phyloP scores from a whole-genome alignment of 164 flowering plant genomes.

The Aristolochia fimbriata region DNA sequence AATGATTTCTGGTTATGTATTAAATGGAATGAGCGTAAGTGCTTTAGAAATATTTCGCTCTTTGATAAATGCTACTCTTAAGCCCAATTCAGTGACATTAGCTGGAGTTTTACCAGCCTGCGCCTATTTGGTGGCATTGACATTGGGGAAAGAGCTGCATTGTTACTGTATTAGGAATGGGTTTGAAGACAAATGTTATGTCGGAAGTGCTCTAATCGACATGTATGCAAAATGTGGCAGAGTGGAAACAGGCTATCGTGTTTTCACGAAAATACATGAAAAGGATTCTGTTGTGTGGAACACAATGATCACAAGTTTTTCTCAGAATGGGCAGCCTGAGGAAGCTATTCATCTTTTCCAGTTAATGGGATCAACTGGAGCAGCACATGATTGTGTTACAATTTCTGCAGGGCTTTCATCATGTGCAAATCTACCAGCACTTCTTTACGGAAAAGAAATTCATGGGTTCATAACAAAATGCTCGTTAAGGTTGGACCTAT shows the following conservation, averaged over 20 bases:
- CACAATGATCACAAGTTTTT: constrained; percentile 57
- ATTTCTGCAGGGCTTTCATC: constrained; percentile 75
- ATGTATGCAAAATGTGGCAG: constrained; percentile 95
- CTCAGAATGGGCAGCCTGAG: constrained; percentile 65
- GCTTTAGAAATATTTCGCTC: constrained; percentile 44
- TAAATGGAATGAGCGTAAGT: constrained; percentile 50
- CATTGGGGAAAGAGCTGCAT: constrained; percentile 67
- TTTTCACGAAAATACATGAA: constrained; percentile 34
- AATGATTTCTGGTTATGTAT: constrained; percentile 75
- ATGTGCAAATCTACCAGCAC: constrained; percentile 60
- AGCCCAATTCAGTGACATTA: constrained; percentile 55
- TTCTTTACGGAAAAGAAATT: constrained; percentile 57
- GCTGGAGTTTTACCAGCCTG: constrained; percentile 68
- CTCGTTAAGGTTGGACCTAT: constrained; percentile 33
- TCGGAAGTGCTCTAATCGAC: constrained; percentile 55
- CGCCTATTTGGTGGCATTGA: constrained; percentile 47
- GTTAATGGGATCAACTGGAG: constrained; percentile 41
- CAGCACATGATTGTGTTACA: constrained; percentile 45
- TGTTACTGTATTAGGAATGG: constrained; percentile 41
- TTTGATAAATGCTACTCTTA: constrained; percentile 31
- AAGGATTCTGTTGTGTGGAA: constrained; percentile 70
- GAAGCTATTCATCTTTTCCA: constrained; percentile 61
- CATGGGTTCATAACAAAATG: constrained; percentile 52
- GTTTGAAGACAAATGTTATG: constrained; percentile 32
- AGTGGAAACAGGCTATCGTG: constrained; percentile 43